Evolutionary conservation across 2,329 filamentous ascomycete genomes (phyloP).

Genomic region (Nakataea oryzae): DNA sequence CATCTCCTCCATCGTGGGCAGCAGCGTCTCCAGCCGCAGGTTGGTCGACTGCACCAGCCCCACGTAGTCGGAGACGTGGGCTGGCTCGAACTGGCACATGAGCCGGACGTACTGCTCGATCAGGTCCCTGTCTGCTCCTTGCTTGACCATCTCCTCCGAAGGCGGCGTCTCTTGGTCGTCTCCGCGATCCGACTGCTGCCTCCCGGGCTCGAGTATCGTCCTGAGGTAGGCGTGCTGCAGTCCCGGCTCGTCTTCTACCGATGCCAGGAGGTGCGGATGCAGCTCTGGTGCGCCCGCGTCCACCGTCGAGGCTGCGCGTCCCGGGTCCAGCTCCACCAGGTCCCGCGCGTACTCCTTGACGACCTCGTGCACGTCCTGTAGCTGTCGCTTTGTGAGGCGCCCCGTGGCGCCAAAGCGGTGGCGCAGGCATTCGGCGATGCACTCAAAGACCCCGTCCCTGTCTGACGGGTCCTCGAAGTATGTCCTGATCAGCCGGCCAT

Average conservation of each 20-base stretch:
- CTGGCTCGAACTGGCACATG: conserved; percentile 77
- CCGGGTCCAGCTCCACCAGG: conserved; percentile 57
- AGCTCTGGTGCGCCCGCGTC: conserved; percentile 50
- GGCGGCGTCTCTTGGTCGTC: neutral
- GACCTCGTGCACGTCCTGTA: conserved; percentile 57
- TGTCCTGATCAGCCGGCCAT: conserved; percentile 63
- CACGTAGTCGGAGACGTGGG: conserved; percentile 79
- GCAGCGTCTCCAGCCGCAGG: conserved; percentile 65
- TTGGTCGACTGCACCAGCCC: conserved; percentile 66
- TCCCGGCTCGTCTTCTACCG: conserved; percentile 48
- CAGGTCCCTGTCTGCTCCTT: conserved; percentile 45
- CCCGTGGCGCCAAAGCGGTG: conserved; percentile 13
- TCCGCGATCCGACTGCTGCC: neutral
- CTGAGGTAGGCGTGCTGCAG: conserved; percentile 68
- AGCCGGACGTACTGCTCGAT: conserved; percentile 79
- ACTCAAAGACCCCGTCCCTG: conserved; percentile 64
- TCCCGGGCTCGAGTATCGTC: conserved; percentile 58
- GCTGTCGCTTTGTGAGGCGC: conserved; percentile 57
- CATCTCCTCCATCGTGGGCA: conserved; percentile 81
- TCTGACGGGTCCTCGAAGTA: conserved; percentile 82
- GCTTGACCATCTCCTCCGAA: neutral
- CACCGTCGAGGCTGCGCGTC: conserved; percentile 54
- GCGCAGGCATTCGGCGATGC: conserved; percentile 61
- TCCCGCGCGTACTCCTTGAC: conserved; percentile 55
- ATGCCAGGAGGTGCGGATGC: conserved; percentile 54